Conservation (phyloP, 108 stramenopile genomes). For the Cafeteria roenbergensis region DNA sequence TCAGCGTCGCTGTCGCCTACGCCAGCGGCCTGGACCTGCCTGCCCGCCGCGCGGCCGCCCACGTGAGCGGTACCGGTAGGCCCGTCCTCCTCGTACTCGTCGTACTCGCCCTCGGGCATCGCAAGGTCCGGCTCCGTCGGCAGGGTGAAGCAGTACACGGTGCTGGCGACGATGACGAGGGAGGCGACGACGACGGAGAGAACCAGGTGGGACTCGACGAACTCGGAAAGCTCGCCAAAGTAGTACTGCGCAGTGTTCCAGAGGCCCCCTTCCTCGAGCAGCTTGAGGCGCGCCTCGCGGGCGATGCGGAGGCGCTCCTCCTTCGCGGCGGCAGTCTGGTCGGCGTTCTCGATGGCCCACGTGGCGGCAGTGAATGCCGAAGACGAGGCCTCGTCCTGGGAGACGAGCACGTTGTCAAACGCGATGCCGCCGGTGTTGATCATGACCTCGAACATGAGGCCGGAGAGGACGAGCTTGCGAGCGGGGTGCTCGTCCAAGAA, state of each 20-base stretch:
- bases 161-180: not conserved
- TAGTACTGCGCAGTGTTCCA: not conserved
- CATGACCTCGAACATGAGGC: constrained; percentile 21
- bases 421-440: constrained; percentile 19
- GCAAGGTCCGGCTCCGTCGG: not conserved
- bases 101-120: constrained; percentile 2
- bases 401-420: constrained; percentile 28
- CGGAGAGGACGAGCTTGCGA: constrained; percentile 12
- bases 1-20: constrained; percentile 3
- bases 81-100: constrained; percentile 15
- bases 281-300: not conserved
- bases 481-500: constrained; percentile 22
- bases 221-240: not conserved
- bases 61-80: not conserved
- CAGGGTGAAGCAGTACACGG: constrained; percentile 2
- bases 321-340: not conserved
- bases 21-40: not conserved
- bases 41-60: not conserved
- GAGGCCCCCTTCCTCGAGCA: constrained; percentile 1
- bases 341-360: constrained; percentile 2
- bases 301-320: constrained; percentile 1
- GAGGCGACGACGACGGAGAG: not conserved
- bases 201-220: not conserved
- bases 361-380: not conserved
- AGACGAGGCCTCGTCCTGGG: constrained; percentile 11